A percentile compares a stretch with the other conserved stretches of the same genome.
Conservation (phyloP, 345 rosid species). For the Melaleuca quinquenervia region DNA sequence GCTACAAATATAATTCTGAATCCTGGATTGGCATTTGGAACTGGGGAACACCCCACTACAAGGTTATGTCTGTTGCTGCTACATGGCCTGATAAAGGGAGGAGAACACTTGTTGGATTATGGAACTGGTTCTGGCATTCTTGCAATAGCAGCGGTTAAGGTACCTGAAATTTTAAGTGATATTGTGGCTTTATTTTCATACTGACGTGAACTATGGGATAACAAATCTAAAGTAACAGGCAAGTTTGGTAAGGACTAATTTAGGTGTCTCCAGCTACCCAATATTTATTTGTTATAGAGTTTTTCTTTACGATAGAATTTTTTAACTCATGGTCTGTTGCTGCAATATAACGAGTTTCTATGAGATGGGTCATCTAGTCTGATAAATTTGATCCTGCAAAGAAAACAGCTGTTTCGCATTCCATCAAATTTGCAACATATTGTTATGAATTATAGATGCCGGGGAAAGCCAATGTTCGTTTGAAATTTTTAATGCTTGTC, state of each 20-base stretch:
- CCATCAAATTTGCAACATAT: background rate
- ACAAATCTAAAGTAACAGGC: background rate
- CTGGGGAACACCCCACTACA: slow-evolving; percentile 85
- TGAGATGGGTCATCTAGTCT: background rate
- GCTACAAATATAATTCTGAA: slow-evolving; percentile 72
- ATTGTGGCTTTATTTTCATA: background rate
- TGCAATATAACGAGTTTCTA: background rate
- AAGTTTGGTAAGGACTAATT: background rate
- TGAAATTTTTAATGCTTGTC: background rate
- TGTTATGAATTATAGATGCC: background rate
- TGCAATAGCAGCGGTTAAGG: slow-evolving; percentile 88
- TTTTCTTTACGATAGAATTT: background rate
- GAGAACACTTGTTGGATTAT: slow-evolving; percentile 71
- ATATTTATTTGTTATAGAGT: background rate
- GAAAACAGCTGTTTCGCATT: background rate
- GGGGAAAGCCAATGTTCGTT: background rate
- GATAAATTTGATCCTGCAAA: background rate
- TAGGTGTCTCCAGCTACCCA: background rate
- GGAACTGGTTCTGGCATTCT: slow-evolving; percentile 95
- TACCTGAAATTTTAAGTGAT: slow-evolving; percentile 2
- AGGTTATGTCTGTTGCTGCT: slow-evolving; percentile 63
- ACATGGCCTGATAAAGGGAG: slow-evolving; percentile 48
- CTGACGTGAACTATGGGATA: background rate
- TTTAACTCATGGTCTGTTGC: background rate
- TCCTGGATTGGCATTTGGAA: slow-evolving; percentile 89